Evolutionary conservation across 2,329 filamentous ascomycete genomes (phyloP), one percentile per base, ranked within the genome.

Genomic region (Pseudocercospora ulei): DNA sequence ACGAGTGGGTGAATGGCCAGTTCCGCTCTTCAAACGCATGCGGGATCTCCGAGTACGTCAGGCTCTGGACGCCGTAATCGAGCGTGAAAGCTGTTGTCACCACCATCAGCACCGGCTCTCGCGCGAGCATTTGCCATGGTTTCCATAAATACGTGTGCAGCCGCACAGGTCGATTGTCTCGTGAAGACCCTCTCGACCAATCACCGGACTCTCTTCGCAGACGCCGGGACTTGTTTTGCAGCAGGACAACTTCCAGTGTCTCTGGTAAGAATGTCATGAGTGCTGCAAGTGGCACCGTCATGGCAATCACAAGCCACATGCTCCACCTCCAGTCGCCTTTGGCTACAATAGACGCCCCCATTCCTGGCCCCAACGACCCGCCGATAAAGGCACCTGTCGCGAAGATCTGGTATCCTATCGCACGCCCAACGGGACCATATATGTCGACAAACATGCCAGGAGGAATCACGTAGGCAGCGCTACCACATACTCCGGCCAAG

Each of bases 401-500:
- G 12, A 47, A 47, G 19, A 44, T 19, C 18, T 34, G 30, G 14
- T 47, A 47, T 1, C 41, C 44, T 13, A 44, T 37, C 3, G 44
- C 40, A 9, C 44, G 31, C 3, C 44, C 41, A 1, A 44, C 44
- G 3, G 44, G 41, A 9, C 41, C 40, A 16, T 41, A 41, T 7
- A 47, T 17, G 33, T 47, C 44, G 20, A 47, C 58, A 0, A 65
- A 67, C 13, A 70, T 59, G 0, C 62, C 44, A 12, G 68, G 68
- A 1, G 69, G 62, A 36, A 73, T 67, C 0, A 65, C 66, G 4
- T 73, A 54, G 2, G 69, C 49, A n/a, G 49, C 64, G 33, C 65
- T 66, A 3, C 65, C 71, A 48, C 72, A 72, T 2, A 68, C 46
- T 1, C 72, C 72, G 1, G 64, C 63, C 4, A 75, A 56, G 47